A percentile compares a stretch with the other conserved stretches of the same genome.
phyloP scores from a whole-genome alignment of 2,329 filamentous ascomycete genomes.

The Immersiporthe knoxdaviesiana region DNA sequence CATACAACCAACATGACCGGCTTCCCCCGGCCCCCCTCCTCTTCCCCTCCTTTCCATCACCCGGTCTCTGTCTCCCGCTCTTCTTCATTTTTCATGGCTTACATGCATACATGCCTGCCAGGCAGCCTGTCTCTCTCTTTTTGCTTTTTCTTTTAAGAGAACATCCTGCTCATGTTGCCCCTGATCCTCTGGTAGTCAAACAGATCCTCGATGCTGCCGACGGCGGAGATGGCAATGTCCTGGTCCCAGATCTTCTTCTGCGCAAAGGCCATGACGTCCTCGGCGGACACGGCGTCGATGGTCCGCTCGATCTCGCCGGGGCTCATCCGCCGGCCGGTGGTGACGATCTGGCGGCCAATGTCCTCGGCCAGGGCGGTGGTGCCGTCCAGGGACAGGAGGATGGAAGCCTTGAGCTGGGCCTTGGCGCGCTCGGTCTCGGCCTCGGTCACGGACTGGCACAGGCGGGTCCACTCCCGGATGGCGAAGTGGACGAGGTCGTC shows the following conservation, averaged over 20 bases:
- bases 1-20: slow-evolving; percentile 37
- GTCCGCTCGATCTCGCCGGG: slow-evolving; percentile 93
- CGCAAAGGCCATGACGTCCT: slow-evolving; percentile 97
- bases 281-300: slow-evolving; percentile 86
- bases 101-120: slow-evolving; percentile 19
- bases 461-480: slow-evolving; percentile 95
- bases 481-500: slow-evolving; percentile 98
- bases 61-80: slow-evolving; percentile 24
- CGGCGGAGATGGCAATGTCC: slow-evolving; percentile 90
- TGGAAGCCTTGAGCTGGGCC: slow-evolving; percentile 97
- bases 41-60: slow-evolving; percentile 21
- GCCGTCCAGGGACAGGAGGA: slow-evolving; percentile 94
- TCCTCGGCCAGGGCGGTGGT: slow-evolving; percentile 98
- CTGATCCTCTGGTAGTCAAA: slow-evolving; percentile 65
- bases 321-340: slow-evolving; percentile 87
- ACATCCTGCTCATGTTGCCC: slow-evolving; percentile 43
- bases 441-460: slow-evolving; percentile 84
- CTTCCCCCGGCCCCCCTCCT: slow-evolving; percentile 3
- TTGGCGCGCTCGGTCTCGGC: slow-evolving; percentile 98
- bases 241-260: slow-evolving; percentile 96
- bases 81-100: slow-evolving; percentile 23
- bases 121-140: slow-evolving; percentile 23
- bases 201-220: slow-evolving; percentile 88
- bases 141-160: slow-evolving; percentile 33
- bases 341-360: slow-evolving; percentile 97